These are phyloP conservation scores for Pythium rishiriense DNA, from an alignment of 352 stramenopile genomes.

Conservation along the genomic window DNA sequence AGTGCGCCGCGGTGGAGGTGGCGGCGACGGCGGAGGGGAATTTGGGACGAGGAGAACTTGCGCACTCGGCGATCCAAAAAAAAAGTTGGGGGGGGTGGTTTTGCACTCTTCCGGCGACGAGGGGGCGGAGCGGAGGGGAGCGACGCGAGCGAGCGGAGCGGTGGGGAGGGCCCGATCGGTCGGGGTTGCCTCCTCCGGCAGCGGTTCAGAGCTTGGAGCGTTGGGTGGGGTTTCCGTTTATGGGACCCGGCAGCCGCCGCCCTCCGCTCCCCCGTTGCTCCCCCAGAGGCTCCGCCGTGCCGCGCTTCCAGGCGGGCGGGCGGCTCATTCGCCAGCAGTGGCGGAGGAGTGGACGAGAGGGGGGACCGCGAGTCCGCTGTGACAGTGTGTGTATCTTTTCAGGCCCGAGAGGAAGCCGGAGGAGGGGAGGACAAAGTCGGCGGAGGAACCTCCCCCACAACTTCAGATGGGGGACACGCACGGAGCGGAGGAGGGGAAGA, in stretches of 20 bases:
- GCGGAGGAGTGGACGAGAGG: constrained; percentile 29
- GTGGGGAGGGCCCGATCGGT: constrained; percentile 19
- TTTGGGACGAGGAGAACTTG: constrained; percentile 23
- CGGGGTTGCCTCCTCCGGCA: constrained; percentile 28
- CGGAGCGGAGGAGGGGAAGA: constrained; percentile 10
- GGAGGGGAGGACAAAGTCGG: constrained; percentile 8
- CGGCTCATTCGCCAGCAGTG: constrained; percentile 1
- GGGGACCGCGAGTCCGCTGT: constrained; percentile 17
- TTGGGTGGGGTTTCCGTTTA: constrained; percentile 26
- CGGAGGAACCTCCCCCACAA: not conserved
- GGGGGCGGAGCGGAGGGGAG: constrained; percentile 5
- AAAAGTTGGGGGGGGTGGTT: constrained; percentile 8
- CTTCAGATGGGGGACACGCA: constrained; percentile 15
- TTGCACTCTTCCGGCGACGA: constrained; percentile 8
- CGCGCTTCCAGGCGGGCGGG: constrained; percentile 10
- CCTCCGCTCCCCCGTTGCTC: not conserved
- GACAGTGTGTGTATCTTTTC: constrained; percentile 17
- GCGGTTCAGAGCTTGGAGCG: constrained; percentile 18
- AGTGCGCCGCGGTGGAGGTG: not conserved
- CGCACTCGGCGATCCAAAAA: constrained; percentile 19
- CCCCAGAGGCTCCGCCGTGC: not conserved
- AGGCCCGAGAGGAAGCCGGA: not conserved
- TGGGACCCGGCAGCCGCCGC: constrained; percentile 11
- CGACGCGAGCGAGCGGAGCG: not conserved
- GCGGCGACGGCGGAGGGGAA: not conserved